Evolutionary conservation across 495 filamentous ascomycete species (phyloP).

Genomic region (Podospora bellae-mahoneyi): DNA sequence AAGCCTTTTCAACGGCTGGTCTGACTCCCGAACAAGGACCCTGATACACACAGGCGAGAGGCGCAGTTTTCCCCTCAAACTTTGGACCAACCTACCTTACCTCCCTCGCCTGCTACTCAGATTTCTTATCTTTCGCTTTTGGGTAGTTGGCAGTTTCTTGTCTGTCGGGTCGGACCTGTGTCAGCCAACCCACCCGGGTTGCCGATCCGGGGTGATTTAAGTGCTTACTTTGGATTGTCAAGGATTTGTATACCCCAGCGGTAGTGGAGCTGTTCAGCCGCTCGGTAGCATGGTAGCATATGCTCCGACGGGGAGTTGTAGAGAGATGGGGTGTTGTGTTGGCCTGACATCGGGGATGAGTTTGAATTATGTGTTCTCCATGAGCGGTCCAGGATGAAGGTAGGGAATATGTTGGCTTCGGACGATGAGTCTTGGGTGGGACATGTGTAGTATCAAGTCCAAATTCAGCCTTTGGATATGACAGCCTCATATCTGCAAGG

Average conservation of each 20-base stretch:
- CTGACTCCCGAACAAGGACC: neutral
- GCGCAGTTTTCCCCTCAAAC: neutral
- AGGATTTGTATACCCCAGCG: neutral
- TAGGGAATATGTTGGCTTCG: too few relatives aligned
- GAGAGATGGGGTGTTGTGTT: neutral
- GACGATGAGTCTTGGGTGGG: too few relatives aligned
- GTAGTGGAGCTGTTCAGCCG: neutral
- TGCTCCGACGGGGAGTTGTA: neutral
- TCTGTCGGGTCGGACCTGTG: neutral
- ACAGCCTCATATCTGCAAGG: too few relatives aligned
- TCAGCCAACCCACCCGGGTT: neutral
- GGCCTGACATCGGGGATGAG: neutral
- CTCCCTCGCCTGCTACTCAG: too few relatives aligned
- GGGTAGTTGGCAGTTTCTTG: neutral
- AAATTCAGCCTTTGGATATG: too few relatives aligned
- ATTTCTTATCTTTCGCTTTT: neutral
- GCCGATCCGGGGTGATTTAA: neutral
- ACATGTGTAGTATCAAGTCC: too few relatives aligned
- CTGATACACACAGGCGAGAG: neutral
- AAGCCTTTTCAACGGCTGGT: neutral
- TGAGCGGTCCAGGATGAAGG: too few relatives aligned
- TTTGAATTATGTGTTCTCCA: too few relatives aligned
- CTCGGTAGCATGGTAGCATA: neutral
- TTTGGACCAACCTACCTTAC: too few relatives aligned
- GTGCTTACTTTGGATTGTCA: neutral